A percentile compares a stretch with the other conserved stretches of the same genome.
Evolutionary conservation across 1,139 yeast genomes (phyloP).

Genomic region (Spencermartinsiella ligniputridi): DNA sequence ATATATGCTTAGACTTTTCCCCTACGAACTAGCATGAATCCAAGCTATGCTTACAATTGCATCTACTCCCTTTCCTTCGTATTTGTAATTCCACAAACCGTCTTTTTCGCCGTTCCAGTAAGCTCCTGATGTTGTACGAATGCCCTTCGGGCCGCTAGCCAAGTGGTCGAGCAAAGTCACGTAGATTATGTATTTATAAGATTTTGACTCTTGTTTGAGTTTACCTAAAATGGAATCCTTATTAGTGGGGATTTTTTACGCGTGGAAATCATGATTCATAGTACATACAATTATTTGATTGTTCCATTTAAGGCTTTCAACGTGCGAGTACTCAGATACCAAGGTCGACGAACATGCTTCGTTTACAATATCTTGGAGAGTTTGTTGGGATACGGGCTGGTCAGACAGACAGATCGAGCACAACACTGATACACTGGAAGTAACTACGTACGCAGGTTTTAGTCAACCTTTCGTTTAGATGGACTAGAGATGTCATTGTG

Average conservation of each 20-base stretch:
- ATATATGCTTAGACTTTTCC: neutral
- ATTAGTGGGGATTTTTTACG: too few species aligned
- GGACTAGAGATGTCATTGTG: neutral
- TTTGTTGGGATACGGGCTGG: neutral
- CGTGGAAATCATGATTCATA: too few species aligned
- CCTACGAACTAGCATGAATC: slow-evolving; percentile 22
- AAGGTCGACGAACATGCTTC: neutral
- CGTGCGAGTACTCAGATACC: slow-evolving; percentile 1
- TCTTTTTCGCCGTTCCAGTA: slow-evolving; percentile 34
- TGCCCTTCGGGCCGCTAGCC: slow-evolving; percentile 27
- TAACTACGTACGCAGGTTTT: neutral
- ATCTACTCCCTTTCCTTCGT: slow-evolving; percentile 19
- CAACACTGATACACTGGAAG: too few species aligned
- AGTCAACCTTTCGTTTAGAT: neutral
- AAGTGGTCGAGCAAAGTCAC: slow-evolving; percentile 25
- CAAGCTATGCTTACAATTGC: slow-evolving; percentile 33
- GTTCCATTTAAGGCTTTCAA: slow-evolving; percentile 7
- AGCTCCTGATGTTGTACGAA: slow-evolving; percentile 29
- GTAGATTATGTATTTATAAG: slow-evolving; percentile 31
- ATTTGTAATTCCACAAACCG: slow-evolving; percentile 33
- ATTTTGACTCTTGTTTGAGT: slow-evolving; percentile 24
- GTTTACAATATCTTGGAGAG: neutral
- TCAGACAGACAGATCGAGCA: neutral
- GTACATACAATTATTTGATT: slow-evolving; percentile 7
- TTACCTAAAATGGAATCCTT: slow-evolving; percentile 18